Evolutionary conservation across 192 early-diverging fungal species (phyloP).

Genomic region (Backusella tarrabulga): DNA sequence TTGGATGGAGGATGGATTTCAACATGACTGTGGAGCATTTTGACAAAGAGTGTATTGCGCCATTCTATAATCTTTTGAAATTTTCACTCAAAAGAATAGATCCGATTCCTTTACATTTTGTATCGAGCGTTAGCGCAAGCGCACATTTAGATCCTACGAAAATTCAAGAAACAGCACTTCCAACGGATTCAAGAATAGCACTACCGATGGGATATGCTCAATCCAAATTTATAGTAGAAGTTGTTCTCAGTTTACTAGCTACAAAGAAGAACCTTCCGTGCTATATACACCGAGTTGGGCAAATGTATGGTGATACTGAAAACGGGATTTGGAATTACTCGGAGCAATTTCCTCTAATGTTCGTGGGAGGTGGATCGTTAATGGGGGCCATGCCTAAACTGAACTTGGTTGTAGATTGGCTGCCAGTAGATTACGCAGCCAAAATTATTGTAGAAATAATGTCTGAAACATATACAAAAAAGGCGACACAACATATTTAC

Average conservation of each 20-base stretch:
- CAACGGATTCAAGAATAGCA: slow-evolving; percentile 11
- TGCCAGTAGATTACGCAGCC: slow-evolving; percentile 28
- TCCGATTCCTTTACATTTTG: slow-evolving; percentile 30
- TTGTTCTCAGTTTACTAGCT: slow-evolving; percentile 11
- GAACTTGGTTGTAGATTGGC: slow-evolving; percentile 21
- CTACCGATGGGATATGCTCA: slow-evolving; percentile 33
- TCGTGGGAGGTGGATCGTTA: slow-evolving; percentile 14
- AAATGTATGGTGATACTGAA: slow-evolving; percentile 27
- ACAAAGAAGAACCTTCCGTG: slow-evolving; percentile 18
- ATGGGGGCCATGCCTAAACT: slow-evolving; percentile 26
- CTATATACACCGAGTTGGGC: slow-evolving; percentile 28
- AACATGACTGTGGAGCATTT: slow-evolving; percentile 29
- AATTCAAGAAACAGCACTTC: slow-evolving; percentile 14
- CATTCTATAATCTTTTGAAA: slow-evolving; percentile 25
- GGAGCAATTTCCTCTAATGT: slow-evolving; percentile 29
- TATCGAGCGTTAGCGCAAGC: slow-evolving; percentile 28
- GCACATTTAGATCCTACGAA: not conserved
- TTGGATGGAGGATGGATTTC: slow-evolving; percentile 39
- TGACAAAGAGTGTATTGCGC: slow-evolving; percentile 25
- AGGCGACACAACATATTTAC: not conserved
- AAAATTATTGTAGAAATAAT: slow-evolving; percentile 23
- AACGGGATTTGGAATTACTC: slow-evolving; percentile 32
- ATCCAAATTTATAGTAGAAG: slow-evolving; percentile 32
- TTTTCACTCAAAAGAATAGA: slow-evolving; percentile 15
- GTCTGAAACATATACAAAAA: not conserved